Evolutionary conservation across 306 rosid species (phyloP).

Genomic region (Mucuna pruriens): DNA sequence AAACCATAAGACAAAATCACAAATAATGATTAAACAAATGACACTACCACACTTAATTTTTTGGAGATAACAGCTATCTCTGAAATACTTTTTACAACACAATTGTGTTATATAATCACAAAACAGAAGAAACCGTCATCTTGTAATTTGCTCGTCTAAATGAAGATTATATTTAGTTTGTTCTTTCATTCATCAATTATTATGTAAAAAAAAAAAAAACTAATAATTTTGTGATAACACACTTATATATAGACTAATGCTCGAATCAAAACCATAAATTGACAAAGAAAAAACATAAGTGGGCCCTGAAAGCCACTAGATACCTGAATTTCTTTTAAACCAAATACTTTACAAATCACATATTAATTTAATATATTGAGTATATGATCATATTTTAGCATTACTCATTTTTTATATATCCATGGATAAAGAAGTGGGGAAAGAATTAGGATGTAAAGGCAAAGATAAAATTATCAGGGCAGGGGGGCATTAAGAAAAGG

Average conservation of each 20-base stretch:
- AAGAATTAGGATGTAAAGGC: too few relatives aligned
- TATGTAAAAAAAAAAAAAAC: neutral
- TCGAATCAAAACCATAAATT: neutral
- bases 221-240: neutral
- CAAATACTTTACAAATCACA: neutral
- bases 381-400: neutral
- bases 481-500: too few relatives aligned
- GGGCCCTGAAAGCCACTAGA: neutral
- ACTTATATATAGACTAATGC: neutral
- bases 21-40: neutral
- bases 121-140: neutral
- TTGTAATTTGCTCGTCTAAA: neutral
- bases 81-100: neutral
- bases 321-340: neutral
- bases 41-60: neutral
- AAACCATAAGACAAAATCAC: conserved; percentile 28
- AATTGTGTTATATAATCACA: neutral
- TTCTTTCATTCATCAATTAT: neutral
- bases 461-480: too few relatives aligned
- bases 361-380: neutral
- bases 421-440: neutral
- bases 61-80: neutral
- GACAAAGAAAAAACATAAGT: neutral
- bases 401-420: neutral
- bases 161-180: neutral